A percentile compares a stretch with the other conserved stretches of the same genome.
Conservation (phyloP, 2,329 filamentous ascomycete genomes). For the Elsinoe fawcettii region DNA sequence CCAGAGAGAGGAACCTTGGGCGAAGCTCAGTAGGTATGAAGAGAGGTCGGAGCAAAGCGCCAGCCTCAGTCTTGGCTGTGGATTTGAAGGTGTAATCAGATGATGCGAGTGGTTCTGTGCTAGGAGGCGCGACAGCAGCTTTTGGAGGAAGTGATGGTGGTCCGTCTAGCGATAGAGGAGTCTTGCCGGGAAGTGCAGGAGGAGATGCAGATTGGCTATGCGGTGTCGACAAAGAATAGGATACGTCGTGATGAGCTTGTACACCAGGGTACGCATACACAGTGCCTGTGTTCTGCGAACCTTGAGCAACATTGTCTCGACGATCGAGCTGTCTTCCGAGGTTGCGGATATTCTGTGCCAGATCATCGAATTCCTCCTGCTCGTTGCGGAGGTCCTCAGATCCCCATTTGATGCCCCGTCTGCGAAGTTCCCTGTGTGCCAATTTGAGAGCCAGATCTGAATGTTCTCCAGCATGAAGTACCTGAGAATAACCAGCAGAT, state of each 20-base stretch:
- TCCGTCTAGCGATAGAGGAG: slow-evolving; percentile 19
- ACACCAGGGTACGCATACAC: slow-evolving; percentile 12
- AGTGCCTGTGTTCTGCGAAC: background rate
- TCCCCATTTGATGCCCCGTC: slow-evolving; percentile 45
- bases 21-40: slow-evolving; percentile 76
- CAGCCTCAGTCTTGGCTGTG: slow-evolving; percentile 82
- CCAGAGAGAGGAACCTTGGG: slow-evolving; percentile 63
- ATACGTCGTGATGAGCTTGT: background rate
- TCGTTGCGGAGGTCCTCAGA: background rate
- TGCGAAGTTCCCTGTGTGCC: slow-evolving; percentile 62
- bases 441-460: slow-evolving; percentile 69
- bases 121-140: background rate
- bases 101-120: slow-evolving; percentile 36
- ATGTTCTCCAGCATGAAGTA: slow-evolving; percentile 61
- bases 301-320: background rate
- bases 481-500: slow-evolving; percentile 17
- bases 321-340: slow-evolving; percentile 11
- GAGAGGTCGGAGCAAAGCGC: slow-evolving; percentile 74
- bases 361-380: slow-evolving; percentile 13
- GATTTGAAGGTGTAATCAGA: slow-evolving; percentile 70
- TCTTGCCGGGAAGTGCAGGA: slow-evolving; percentile 11
- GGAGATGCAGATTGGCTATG: background rate
- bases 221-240: background rate
- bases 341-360: slow-evolving; percentile 10
- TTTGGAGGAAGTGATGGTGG: slow-evolving; percentile 26